Evolutionary conservation across 176 grass and related monocot genomes (phyloP).

Genomic region (Phoenix roebelenii): DNA sequence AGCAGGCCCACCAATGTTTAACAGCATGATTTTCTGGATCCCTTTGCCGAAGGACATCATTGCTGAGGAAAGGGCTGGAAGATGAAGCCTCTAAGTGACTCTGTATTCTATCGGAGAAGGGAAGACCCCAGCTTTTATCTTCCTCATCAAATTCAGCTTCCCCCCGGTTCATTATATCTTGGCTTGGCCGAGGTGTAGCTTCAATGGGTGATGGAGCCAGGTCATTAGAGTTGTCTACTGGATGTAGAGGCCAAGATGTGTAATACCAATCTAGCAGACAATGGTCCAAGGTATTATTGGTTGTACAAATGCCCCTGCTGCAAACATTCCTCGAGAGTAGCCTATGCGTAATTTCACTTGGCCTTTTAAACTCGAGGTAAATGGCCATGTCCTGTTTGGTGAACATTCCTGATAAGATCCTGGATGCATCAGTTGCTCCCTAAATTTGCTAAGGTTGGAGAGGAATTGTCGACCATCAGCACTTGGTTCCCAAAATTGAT

Average conservation of each 20-base stretch:
- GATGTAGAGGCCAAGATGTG: conserved; percentile 27
- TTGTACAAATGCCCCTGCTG: conserved; percentile 12
- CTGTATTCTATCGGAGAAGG: conserved; percentile 25
- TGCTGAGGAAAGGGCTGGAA: conserved; percentile 43
- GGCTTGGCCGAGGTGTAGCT: conserved; percentile 6
- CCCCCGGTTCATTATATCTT: conserved; percentile 19
- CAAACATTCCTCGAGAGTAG: conserved; percentile 17
- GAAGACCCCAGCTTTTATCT: conserved; percentile 11
- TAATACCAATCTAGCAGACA: conserved; percentile 94
- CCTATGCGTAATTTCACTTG: conserved; percentile 33
- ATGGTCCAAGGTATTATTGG: conserved; percentile 38
- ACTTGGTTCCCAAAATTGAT: conserved; percentile 69
- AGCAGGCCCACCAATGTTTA: conserved; percentile 40
- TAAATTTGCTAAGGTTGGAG: conserved; percentile 81
- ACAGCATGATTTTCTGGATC: conserved; percentile 9
- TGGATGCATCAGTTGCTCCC: conserved; percentile 39
- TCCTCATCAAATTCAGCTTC: conserved; percentile 36
- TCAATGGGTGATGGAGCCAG: conserved; percentile 19
- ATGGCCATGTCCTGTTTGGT: conserved; percentile 40
- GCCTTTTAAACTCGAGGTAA: conserved; percentile 28
- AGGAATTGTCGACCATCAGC: conserved; percentile 51
- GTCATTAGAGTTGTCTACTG: conserved; percentile 19
- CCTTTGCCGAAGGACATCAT: conserved; percentile 8
- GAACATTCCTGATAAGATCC: conserved; percentile 37
- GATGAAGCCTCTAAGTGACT: conserved; percentile 63